Evolutionary conservation across 129 eudicot species (phyloP).

Genomic region (Arctium lappa): DNA sequence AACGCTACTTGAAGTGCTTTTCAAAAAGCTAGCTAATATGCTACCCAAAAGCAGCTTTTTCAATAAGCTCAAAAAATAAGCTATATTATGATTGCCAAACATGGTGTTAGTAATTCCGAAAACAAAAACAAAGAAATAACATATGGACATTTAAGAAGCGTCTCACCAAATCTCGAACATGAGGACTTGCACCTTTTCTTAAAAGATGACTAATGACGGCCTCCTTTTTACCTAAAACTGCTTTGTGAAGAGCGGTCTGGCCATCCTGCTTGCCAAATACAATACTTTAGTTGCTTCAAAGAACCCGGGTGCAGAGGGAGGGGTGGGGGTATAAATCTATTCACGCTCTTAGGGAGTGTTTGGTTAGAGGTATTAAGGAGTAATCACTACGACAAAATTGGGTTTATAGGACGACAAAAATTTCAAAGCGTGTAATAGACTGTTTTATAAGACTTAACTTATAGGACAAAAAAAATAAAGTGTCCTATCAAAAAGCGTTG

Average conservation of each 20-base stretch:
- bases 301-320: neutral
- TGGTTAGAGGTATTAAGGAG: too few relatives aligned
- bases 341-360: too few relatives aligned
- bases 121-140: neutral
- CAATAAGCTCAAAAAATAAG: neutral
- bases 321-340: too few relatives aligned
- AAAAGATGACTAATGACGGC: slow-evolving; percentile 72
- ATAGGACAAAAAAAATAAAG: too few relatives aligned
- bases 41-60: neutral
- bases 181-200: slow-evolving; percentile 72
- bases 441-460: too few relatives aligned
- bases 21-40: neutral
- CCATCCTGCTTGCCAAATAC: slow-evolving; percentile 52
- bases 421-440: too few relatives aligned
- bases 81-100: neutral
- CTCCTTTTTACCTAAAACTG: slow-evolving; percentile 62
- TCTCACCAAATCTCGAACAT: slow-evolving; percentile 54
- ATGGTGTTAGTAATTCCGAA: neutral
- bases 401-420: too few relatives aligned
- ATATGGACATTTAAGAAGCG: neutral
- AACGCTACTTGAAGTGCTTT: neutral
- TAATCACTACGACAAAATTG: too few relatives aligned
- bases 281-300: neutral
- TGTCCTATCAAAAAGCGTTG: too few relatives aligned
- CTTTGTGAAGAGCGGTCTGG: slow-evolving; percentile 58